phyloP scores from a whole-genome alignment of 352 stramenopile species.

The Phytophthora ramorum region DNA sequence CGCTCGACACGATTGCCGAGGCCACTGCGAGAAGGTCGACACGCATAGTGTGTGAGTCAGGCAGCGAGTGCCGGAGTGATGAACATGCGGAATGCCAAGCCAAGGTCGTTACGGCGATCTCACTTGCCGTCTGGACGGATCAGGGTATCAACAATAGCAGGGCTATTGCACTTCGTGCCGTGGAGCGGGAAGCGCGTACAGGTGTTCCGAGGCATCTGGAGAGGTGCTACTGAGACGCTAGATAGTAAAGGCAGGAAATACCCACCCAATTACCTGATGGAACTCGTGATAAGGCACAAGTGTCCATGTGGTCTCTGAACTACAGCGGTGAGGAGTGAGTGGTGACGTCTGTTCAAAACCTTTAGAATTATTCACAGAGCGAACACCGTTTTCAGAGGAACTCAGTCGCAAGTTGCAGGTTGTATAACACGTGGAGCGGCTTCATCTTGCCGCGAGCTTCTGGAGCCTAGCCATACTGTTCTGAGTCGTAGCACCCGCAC shows the following conservation, averaged over 20 bases:
- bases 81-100: background rate
- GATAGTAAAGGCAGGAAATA: background rate
- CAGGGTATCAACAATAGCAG: background rate
- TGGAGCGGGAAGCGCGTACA: background rate
- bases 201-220: background rate
- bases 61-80: background rate
- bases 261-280: background rate
- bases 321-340: background rate
- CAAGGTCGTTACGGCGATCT: background rate
- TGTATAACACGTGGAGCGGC: no score
- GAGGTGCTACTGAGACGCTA: background rate
- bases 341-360: no score
- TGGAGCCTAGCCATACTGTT: no score
- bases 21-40: slow-evolving; percentile 2
- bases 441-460: no score
- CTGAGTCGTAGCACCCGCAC: no score
- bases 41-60: slow-evolving; percentile 18
- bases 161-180: background rate
- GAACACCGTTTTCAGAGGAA: no score
- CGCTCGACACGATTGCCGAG: background rate
- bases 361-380: no score
- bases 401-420: no score
- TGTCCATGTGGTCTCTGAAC: background rate
- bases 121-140: background rate
- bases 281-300: background rate